Percentiles rank a stretch among this genome's conserved stretches.
Evolutionary conservation across 768 basidiomycete species (phyloP).

Genomic region (Cyathus striatus): DNA sequence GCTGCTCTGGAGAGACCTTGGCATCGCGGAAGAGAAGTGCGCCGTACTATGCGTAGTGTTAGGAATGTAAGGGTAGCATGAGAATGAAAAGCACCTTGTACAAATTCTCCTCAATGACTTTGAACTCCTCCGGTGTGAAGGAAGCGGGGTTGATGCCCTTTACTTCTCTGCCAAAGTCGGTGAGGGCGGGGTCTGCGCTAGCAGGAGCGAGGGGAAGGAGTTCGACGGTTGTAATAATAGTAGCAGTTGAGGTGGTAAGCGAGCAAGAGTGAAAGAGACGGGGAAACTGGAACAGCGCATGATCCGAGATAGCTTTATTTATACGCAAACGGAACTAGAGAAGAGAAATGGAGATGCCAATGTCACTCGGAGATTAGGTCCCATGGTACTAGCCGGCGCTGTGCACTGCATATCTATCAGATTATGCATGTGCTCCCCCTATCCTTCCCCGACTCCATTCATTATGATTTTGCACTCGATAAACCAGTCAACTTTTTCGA

Average conservation of each 20-base stretch:
- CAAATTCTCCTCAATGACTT: constrained; percentile 63
- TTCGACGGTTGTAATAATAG: constrained; percentile 47
- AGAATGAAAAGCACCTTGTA: constrained; percentile 55
- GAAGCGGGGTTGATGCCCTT: constrained; percentile 65
- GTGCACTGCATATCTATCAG: too few species aligned
- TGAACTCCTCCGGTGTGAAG: constrained; percentile 55
- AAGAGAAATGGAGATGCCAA: too few species aligned
- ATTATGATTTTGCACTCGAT: too few species aligned
- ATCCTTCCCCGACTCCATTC: too few species aligned
- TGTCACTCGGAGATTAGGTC: too few species aligned
- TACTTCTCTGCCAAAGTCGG: constrained; percentile 73
- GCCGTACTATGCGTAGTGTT: constrained; percentile 42
- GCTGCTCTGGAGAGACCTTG: constrained; percentile 45
- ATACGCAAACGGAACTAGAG: too few species aligned
- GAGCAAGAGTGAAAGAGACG: too few species aligned
- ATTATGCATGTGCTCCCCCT: too few species aligned
- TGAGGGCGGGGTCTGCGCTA: constrained; percentile 62
- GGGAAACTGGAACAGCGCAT: not conserved
- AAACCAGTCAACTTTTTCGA: too few species aligned
- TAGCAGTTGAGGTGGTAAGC: not conserved
- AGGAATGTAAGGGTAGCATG: not conserved
- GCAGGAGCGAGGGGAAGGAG: constrained; percentile 62
- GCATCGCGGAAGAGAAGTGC: constrained; percentile 70
- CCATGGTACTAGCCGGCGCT: too few species aligned
- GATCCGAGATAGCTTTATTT: too few species aligned